Conservation (phyloP, 129 eudicot species). For the Ambrosia artemisiifolia region DNA sequence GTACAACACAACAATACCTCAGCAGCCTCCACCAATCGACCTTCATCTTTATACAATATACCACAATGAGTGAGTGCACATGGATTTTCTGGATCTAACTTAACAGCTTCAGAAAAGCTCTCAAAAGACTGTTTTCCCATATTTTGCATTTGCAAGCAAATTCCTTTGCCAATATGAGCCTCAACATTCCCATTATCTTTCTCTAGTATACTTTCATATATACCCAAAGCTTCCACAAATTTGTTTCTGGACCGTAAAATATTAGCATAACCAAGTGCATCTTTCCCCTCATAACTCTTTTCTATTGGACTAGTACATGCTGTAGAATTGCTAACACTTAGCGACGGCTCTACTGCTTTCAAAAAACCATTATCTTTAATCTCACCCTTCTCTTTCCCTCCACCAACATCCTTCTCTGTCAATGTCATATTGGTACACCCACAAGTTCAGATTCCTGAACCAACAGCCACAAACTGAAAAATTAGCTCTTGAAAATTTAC, state of each 20-base stretch:
- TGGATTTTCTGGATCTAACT: slow-evolving; percentile 79
- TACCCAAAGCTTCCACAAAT: slow-evolving; percentile 74
- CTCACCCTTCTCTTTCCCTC: slow-evolving; percentile 44
- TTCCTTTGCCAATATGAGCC: slow-evolving; percentile 90
- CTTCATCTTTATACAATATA: slow-evolving; percentile 91
- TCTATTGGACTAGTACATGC: slow-evolving; percentile 30
- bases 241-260: slow-evolving; percentile 92
- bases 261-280: slow-evolving; percentile 80
- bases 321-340: slow-evolving; percentile 36
- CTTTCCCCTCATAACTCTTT: slow-evolving; percentile 60
- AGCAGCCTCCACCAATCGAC: slow-evolving; percentile 87
- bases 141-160: slow-evolving; percentile 92
- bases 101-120: slow-evolving; percentile 80
- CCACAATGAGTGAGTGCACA: slow-evolving; percentile 97
- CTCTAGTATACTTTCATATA: slow-evolving; percentile 66
- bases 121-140: slow-evolving; percentile 74
- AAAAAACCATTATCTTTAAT: slow-evolving; percentile 41
- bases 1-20: slow-evolving; percentile 57
- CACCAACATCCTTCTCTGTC: slow-evolving; percentile 65
- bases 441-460: slow-evolving; percentile 34
- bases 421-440: slow-evolving; percentile 44
- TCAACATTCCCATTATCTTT: slow-evolving; percentile 68
- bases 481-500: neutral
- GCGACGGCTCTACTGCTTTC: slow-evolving; percentile 48
- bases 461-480: neutral